A percentile compares a stretch with the other conserved stretches of the same genome.
Evolutionary conservation across 768 basidiomycete species (phyloP).

Genomic region (Hygrocybe punicea): DNA sequence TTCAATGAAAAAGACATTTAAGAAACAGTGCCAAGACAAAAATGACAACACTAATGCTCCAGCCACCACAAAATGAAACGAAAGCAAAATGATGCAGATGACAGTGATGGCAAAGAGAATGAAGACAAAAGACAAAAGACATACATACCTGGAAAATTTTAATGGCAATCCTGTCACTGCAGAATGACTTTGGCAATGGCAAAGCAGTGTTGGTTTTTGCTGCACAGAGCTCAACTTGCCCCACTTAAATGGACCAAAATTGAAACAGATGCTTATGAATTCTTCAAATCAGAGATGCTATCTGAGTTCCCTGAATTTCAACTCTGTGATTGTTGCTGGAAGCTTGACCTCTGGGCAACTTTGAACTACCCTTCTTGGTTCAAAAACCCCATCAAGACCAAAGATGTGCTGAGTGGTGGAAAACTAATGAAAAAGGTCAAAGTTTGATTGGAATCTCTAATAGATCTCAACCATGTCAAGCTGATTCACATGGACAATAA

Average conservation of each 20-base stretch:
- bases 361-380: constrained; percentile 9
- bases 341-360: constrained; percentile 10
- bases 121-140: constrained; percentile 6
- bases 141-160: constrained; percentile 12
- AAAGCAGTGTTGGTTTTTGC: constrained; percentile 3
- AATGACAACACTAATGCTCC: constrained; percentile 10
- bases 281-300: constrained; percentile 9
- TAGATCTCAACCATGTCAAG: too few relatives aligned
- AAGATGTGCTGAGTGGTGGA: background rate
- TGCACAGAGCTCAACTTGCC: background rate
- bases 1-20: constrained; percentile 7
- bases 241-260: constrained; percentile 3
- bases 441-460: too few relatives aligned
- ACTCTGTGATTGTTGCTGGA: constrained; percentile 15
- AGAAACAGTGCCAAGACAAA: background rate
- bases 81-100: constrained; percentile 3
- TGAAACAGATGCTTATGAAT: constrained; percentile 2
- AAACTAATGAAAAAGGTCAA: background rate
- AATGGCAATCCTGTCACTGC: constrained; percentile 4
- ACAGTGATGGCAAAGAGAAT: background rate
- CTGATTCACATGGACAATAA: too few relatives aligned
- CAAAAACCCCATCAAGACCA: constrained; percentile 6
- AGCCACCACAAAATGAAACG: constrained; percentile 9
- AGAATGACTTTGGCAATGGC: constrained; percentile 3
- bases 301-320: constrained; percentile 13